Conservation (phyloP, 1,139 yeast species). For the Geotrichum candidum region DNA sequence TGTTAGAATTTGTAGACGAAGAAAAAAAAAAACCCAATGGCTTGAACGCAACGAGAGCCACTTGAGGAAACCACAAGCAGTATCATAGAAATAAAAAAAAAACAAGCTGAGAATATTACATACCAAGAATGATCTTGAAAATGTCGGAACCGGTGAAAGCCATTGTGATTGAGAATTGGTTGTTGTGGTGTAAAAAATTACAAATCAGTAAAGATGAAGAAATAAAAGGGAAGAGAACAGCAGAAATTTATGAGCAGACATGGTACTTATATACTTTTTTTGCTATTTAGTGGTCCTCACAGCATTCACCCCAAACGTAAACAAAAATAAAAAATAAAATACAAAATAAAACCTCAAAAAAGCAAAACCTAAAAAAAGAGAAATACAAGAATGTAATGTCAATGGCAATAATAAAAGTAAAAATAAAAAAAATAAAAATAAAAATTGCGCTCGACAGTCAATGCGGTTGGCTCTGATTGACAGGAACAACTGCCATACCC, state of each 20-base stretch:
- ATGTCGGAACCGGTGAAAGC: constrained; percentile 39
- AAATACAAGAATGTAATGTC: too few species aligned
- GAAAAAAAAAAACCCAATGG: too few species aligned
- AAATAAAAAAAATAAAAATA: too few species aligned
- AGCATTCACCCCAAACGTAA: not conserved
- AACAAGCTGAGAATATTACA: constrained; percentile 17
- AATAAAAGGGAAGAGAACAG: not conserved
- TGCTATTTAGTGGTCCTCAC: not conserved
- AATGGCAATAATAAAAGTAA: too few species aligned
- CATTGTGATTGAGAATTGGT: constrained; percentile 22
- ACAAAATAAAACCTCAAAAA: not conserved
- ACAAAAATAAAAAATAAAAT: not conserved
- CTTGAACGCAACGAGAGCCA: too few species aligned
- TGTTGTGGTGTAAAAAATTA: not conserved
- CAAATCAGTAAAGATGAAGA: not conserved
- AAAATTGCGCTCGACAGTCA: too few species aligned
- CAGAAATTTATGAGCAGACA: not conserved
- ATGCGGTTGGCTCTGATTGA: too few species aligned
- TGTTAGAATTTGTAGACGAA: too few species aligned
- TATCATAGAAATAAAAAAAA: not conserved
- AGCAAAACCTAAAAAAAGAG: too few species aligned
- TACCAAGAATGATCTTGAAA: constrained; percentile 49
- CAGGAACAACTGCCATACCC: too few species aligned
- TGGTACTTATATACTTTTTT: not conserved
- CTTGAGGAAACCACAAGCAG: not conserved